Conservation (phyloP, 169 alveolate genomes). For the Amoebophrya sp. region DNA sequence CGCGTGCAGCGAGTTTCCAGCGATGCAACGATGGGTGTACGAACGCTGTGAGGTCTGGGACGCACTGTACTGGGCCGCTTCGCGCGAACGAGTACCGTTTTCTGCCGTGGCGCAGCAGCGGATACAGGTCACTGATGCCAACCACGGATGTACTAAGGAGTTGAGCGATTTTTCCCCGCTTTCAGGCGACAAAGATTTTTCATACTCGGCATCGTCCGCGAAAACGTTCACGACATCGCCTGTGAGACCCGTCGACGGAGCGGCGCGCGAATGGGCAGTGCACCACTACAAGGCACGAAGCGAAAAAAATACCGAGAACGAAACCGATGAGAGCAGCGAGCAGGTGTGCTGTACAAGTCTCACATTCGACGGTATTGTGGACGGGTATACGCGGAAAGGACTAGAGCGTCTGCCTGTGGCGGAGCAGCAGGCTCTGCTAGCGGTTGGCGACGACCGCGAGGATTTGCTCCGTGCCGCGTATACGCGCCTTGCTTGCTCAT, state of each 20-base stretch:
- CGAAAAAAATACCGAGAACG: too few species aligned
- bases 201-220: too few species aligned
- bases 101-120: slow-evolving; percentile 37
- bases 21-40: slow-evolving; percentile 29
- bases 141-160: background rate
- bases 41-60: slow-evolving; percentile 36
- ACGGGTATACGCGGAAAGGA: background rate
- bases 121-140: background rate
- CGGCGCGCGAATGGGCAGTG: too few species aligned
- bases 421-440: background rate
- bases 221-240: too few species aligned
- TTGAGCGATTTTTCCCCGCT: background rate
- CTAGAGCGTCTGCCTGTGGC: background rate
- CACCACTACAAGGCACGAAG: too few species aligned
- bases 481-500: background rate
- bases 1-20: background rate
- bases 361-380: background rate
- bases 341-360: too few species aligned
- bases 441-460: background rate
- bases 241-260: background rate
- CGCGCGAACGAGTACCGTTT: slow-evolving; percentile 20
- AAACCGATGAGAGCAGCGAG: too few species aligned
- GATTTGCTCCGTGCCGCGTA: background rate
- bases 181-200: too few species aligned
- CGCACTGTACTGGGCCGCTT: slow-evolving; percentile 32